These are phyloP conservation scores for Syzygium aqueum DNA, from an alignment of 345 rosid species.

Conservation along the genomic window DNA sequence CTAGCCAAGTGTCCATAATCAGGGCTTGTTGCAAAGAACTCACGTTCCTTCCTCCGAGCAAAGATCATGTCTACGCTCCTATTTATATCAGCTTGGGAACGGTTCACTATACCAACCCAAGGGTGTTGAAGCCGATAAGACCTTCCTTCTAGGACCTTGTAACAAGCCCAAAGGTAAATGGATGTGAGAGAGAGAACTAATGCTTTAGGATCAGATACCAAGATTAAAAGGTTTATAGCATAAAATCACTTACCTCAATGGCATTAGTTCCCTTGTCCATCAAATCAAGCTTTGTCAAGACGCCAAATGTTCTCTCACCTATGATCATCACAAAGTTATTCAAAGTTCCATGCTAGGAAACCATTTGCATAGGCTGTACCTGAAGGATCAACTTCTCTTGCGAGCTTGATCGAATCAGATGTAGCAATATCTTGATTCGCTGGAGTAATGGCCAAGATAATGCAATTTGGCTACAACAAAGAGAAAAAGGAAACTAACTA, in stretches of 20 bases:
- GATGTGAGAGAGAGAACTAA: background rate
- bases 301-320: conserved; percentile 77
- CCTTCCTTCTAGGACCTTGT: conserved; percentile 67
- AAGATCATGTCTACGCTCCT: conserved; percentile 59
- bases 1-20: conserved; percentile 59
- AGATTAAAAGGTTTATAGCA: background rate
- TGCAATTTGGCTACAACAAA: conserved; percentile 37
- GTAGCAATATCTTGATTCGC: conserved; percentile 75
- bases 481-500: background rate
- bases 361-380: conserved; percentile 21
- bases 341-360: background rate
- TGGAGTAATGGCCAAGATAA: conserved; percentile 63
- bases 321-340: conserved; percentile 1
- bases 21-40: conserved; percentile 56
- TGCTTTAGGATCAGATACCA: background rate
- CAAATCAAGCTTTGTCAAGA: conserved; percentile 65
- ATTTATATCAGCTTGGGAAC: conserved; percentile 72
- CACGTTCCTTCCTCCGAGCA: conserved; percentile 59
- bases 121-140: conserved; percentile 53
- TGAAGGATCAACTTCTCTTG: conserved; percentile 60
- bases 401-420: conserved; percentile 61
- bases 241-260: conserved; percentile 34
- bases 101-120: conserved; percentile 75
- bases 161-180: background rate
- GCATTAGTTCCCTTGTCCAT: conserved; percentile 83